Base-by-base conservation (phyloP, 257 asterid species). In the Petrea volubilis region DNA sequence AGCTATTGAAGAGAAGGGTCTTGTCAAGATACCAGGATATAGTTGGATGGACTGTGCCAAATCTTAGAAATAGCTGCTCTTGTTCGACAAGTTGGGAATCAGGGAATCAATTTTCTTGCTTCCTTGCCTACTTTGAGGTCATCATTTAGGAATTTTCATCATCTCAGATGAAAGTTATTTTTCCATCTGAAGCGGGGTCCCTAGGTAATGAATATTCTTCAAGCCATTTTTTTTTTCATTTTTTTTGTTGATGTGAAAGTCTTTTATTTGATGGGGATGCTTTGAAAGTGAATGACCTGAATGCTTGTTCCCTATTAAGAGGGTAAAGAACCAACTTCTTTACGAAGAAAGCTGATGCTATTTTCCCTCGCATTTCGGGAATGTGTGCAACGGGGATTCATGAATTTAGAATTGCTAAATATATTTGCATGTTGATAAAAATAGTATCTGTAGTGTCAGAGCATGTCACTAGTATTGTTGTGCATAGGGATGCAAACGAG, bases 21-120 rank as follows among this genome's bases (percentile, higher is more conserved):
- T 79, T 52, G 40, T 25, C 14, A 93, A 89, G 83, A 64, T 89
- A 50, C 85, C 90, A 0, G 96, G 96, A 11, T 77, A 87, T 61
- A 93, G 97, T 80, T 87, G 96, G 97, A 79, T 62, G 77, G 84
- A 80, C 41, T 23, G 55, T 61, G 43, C 46, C 47, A 59, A 61
- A 31, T 9, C 41, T 11, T 68, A 75, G 68, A 27, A 67, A n/a
- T 36, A 28, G 64, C 14, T 29, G 3, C 43, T 59, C 44, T 59
- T 25, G 53, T 60, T 25, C 11, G 5, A 25, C 62, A 25, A 7
- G 15, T 8, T 28, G 4, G 64, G 34, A 31, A 28, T 15, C 34
- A 36, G 47, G 7, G 8, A 17, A 36, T 59, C 25, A 17, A 7
- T 17, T 2, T 17, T 18, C 24, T 29, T 59, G 46, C 46, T 33